Evolutionary conservation across 768 basidiomycete genomes (phyloP), one percentile per base, ranked within the genome.

Genomic region (Boletus rubescentipes): DNA sequence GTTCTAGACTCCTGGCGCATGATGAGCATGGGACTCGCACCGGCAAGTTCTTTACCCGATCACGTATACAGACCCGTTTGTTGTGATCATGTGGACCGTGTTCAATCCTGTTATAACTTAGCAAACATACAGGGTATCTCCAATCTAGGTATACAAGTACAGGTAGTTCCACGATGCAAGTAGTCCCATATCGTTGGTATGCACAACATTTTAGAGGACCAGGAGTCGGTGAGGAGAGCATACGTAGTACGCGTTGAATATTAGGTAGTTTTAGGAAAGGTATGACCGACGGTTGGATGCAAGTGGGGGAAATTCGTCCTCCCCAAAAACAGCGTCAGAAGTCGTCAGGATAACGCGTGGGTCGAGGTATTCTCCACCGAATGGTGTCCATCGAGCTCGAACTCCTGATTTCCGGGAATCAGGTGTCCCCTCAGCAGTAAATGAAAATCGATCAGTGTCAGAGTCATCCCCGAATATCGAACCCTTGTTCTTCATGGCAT

Each of bases 381-480:
- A 77, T 14, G 73, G 49, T 9, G 69, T 44, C 71, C 69, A 70
- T 5, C 46, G 57, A 30, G 54, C 20, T n/a, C 39, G 53, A 16
- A 53, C 36, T 3, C 53, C 55, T 3, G 66, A 44, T 0, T 56
- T 59, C 26, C 47, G 57, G 1, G 65, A 47, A 18, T 54, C 54
- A 3, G 58, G 44, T 44, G 58, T 38, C 9, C 54, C 49, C 16
- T 66, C 63, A 5, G 59, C 71, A 36, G 73, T 72, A 64, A 81
- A 83, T 38, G 69, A 73, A 65, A 84, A 83, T 23, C 77, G 81
- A 50, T 82, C 80, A 32, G 80, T 60, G 38, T 84, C 81, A 16
- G 69, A 63, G 11, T 73, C 70, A n/a, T 71, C 72, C 32, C 75
- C 75, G 47, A 82, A 83, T 49, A 81, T 78, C 0, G 73, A 69